Conservation (phyloP, 805 yeast species). For the Saccharomyces eubayanus region DNA sequence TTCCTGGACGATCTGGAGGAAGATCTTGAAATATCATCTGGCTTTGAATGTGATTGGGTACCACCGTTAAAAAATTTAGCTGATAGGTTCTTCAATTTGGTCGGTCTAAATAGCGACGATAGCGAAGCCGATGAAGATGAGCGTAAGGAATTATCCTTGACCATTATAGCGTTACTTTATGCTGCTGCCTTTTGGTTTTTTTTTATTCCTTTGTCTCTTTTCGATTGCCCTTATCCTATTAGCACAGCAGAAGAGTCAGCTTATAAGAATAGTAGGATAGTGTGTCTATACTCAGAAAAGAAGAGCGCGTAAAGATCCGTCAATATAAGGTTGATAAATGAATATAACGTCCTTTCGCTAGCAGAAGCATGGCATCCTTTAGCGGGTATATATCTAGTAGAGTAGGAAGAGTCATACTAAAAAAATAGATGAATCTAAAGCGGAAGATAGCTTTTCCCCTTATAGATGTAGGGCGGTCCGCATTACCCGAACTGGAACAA, state of each 20-base stretch:
- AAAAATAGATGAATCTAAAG: background rate
- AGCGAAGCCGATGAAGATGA: background rate
- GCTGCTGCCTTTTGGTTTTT: background rate
- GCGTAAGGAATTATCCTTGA: background rate
- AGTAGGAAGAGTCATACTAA: background rate
- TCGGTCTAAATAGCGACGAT: background rate
- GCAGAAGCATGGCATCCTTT: background rate
- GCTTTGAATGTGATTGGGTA: background rate
- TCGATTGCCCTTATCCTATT: background rate
- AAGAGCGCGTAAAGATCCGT: background rate
- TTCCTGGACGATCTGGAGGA: background rate
- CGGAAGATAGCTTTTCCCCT: background rate
- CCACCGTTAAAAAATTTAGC: background rate
- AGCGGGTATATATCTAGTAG: background rate
- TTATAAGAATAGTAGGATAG: background rate
- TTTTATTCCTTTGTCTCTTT: background rate
- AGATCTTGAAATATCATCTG: background rate
- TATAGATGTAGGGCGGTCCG: background rate
- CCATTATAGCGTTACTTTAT: background rate
- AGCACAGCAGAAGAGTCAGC: background rate
- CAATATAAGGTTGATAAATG: background rate
- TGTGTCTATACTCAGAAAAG: background rate
- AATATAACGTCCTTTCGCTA: background rate
- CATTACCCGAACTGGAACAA: background rate
- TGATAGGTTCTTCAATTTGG: background rate